These are phyloP conservation scores for Acorus calamus DNA, from an alignment of 106 monocot species.

Conservation along the genomic window DNA sequence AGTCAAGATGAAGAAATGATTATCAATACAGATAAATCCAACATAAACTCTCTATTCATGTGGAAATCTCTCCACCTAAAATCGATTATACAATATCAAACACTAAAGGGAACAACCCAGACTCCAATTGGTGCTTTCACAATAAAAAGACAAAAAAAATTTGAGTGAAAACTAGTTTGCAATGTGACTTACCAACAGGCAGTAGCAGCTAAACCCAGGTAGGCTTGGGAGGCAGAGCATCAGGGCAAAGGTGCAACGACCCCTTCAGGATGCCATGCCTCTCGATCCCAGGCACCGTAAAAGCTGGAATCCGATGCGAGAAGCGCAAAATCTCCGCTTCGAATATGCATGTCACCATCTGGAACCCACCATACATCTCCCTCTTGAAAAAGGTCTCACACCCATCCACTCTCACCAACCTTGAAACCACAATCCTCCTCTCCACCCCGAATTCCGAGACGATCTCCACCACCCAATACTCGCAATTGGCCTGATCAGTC, in stretches of 20 bases:
- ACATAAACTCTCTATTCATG: too few species aligned
- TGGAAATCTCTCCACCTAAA: too few species aligned
- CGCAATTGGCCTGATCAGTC: constrained; percentile 5
- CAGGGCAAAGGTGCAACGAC: constrained; percentile 33
- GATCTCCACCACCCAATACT: constrained; percentile 35
- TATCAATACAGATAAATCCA: too few species aligned
- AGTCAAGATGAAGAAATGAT: too few species aligned
- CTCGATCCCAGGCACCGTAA: constrained; percentile 10
- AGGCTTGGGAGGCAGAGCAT: constrained; percentile 26
- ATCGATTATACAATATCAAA: too few species aligned
- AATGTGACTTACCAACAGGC: not conserved
- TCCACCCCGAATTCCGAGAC: constrained; percentile 34
- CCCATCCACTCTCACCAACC: constrained; percentile 22
- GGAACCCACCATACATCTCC: constrained; percentile 13
- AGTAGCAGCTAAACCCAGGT: not conserved
- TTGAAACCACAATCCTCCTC: constrained; percentile 17
- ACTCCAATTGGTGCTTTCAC: too few species aligned
- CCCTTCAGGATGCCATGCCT: constrained; percentile 16
- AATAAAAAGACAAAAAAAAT: too few species aligned
- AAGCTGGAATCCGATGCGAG: constrained; percentile 41
- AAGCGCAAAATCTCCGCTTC: constrained; percentile 34
- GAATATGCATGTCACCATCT: constrained; percentile 9
- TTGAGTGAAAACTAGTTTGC: too few species aligned
- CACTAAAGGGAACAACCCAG: too few species aligned
- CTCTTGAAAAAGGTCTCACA: constrained; percentile 34